A percentile compares a stretch with the other conserved stretches of the same genome.
Conservation (phyloP, 2,329 filamentous ascomycete genomes). For the Xylaria sp. region DNA sequence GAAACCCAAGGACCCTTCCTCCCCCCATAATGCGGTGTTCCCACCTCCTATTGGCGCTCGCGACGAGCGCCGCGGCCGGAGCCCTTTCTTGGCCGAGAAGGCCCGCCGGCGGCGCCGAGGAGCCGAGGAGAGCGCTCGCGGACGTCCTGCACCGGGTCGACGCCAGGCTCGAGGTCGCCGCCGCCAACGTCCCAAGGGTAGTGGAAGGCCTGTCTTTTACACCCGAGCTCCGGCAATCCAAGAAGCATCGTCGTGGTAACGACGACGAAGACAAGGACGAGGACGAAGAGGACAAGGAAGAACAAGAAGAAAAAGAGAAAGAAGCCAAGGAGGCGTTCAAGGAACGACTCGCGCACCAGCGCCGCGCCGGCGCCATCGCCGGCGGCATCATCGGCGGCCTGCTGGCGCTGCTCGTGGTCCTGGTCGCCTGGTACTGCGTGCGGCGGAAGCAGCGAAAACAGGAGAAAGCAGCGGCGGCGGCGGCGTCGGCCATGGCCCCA, state of each 20-base stretch:
- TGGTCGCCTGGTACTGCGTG: slow-evolving; percentile 22
- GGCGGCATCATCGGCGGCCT: slow-evolving; percentile 24
- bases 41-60: slow-evolving; percentile 14
- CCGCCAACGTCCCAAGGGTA: no score
- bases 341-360: not conserved
- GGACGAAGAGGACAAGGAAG: slow-evolving; percentile 2
- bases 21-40: slow-evolving; percentile 14
- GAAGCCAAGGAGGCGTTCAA: no score
- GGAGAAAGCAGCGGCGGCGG: slow-evolving; percentile 2
- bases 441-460: slow-evolving; percentile 20
- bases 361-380: slow-evolving; percentile 16
- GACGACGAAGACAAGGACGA: not conserved
- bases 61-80: slow-evolving; percentile 10
- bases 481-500: not conserved
- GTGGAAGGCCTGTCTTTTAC: no score
- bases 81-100: not conserved
- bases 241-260: slow-evolving; percentile 1
- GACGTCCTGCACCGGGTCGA: slow-evolving; percentile 5
- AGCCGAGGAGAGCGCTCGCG: slow-evolving; percentile 1
- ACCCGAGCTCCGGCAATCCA: not conserved
- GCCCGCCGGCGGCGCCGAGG: not conserved
- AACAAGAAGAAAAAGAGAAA: not conserved
- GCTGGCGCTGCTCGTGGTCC: slow-evolving; percentile 10
- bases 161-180: slow-evolving; percentile 1
- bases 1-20: not conserved